phyloP scores from a whole-genome alignment of 164 flowering plant genomes.

The Vitis vinifera region ASM3070453v1 NC_081809.1:24059001-24059500 shows the following conservation, averaged over 20 bases:
- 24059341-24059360: conserved; percentile 20
- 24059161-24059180: too few species aligned
- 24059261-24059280: neutral
- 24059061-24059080: too few species aligned
- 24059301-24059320: conserved; percentile 19
- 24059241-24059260: neutral
- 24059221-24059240: neutral
- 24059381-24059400: conserved; percentile 20
- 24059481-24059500: neutral
- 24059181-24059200: neutral
- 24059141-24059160: too few species aligned
- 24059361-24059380: conserved; percentile 12
- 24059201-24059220: neutral
- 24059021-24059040: too few species aligned
- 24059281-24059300: conserved; percentile 14
- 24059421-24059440: conserved; percentile 23
- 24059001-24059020: too few species aligned
- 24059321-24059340: conserved; percentile 17
- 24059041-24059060: too few species aligned
- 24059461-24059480: conserved; percentile 13
- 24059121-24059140: too few species aligned
- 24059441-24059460: conserved; percentile 18
- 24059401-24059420: conserved; percentile 22
- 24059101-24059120: too few species aligned
- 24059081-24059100: too few species aligned